Percentiles rank a stretch among this genome's conserved stretches.
Conservation (phyloP, 2,329 filamentous ascomycete species). For the Fusarium euwallaceae region DNA sequence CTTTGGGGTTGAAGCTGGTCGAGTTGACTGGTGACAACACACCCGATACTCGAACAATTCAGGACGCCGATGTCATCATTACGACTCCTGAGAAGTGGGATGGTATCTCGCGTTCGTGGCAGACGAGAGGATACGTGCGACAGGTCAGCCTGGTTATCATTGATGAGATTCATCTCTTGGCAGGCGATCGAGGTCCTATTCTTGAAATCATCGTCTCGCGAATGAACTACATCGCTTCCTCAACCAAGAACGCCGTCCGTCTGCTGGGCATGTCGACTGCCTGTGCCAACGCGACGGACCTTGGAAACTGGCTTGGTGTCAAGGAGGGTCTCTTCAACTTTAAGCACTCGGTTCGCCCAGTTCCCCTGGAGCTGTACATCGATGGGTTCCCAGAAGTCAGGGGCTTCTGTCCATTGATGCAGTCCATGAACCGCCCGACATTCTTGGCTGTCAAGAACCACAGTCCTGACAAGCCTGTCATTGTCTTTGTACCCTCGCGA, state of each 20-base stretch:
- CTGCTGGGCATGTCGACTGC: conserved; percentile 99
- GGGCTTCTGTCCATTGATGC: conserved; percentile 97
- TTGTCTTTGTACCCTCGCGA: conserved; percentile 97
- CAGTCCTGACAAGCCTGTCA: conserved; percentile 95
- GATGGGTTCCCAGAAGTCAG: conserved; percentile 96
- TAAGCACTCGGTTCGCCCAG: conserved; percentile 94
- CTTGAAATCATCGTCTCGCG: conserved; percentile 93
- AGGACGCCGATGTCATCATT: conserved; percentile 96
- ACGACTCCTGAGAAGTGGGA: conserved; percentile 99
- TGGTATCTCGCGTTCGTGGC: conserved; percentile 98
- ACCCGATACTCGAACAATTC: conserved; percentile 94
- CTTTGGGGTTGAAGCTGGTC: conserved; percentile 90
- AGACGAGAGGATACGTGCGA: conserved; percentile 94
- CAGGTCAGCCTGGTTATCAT: conserved; percentile 98
- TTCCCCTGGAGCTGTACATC: conserved; percentile 95
- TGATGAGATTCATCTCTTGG: conserved; percentile 97
- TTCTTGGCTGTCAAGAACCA: conserved; percentile 97
- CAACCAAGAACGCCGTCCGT: conserved; percentile 89
- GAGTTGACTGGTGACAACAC: conserved; percentile 98
- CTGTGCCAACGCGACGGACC: conserved; percentile 93
- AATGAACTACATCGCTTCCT: conserved; percentile 99
- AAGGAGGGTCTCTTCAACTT: conserved; percentile 98
- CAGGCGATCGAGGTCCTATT: conserved; percentile 96
- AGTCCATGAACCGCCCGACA: conserved; percentile 98
- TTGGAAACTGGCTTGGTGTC: conserved; percentile 97